Conservation (phyloP, 2,329 filamentous ascomycete genomes). For the Apiospora hydei region DNA sequence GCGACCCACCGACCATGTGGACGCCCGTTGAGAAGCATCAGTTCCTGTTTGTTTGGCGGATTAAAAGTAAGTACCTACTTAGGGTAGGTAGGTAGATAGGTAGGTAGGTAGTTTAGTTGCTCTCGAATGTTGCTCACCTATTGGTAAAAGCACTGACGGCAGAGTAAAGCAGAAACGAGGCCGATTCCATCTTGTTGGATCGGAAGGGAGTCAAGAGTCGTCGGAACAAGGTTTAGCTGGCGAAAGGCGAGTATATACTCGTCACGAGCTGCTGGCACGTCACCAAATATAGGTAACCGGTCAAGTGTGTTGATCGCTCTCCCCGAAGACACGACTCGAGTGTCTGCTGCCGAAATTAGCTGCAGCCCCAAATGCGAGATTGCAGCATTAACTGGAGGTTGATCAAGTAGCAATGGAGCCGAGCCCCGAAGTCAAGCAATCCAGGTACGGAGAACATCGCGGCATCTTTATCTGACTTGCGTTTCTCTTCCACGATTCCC, state of each 20-base stretch:
- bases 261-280: slow-evolving; percentile 6
- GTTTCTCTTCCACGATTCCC: neutral
- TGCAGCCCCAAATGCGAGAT: slow-evolving; percentile 10
- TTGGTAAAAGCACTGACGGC: neutral
- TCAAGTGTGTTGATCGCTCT: slow-evolving; percentile 1
- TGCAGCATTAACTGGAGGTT: slow-evolving; percentile 1
- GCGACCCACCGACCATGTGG: slow-evolving; percentile 12
- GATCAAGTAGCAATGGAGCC: neutral
- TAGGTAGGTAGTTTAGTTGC: neutral
- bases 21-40: slow-evolving; percentile 16
- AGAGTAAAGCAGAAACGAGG: neutral
- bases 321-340: slow-evolving; percentile 16
- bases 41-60: neutral
- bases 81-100: too few relatives aligned
- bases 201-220: neutral
- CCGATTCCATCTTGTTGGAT: neutral
- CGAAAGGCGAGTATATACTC: neutral
- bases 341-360: neutral
- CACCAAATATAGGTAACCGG: neutral
- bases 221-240: slow-evolving; percentile 6
- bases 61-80: too few relatives aligned
- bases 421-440: slow-evolving; percentile 16
- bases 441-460: slow-evolving; percentile 18
- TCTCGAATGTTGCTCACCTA: neutral
- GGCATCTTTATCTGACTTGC: slow-evolving; percentile 17